A percentile compares a stretch with the other conserved stretches of the same genome.
Conservation (phyloP, 192 early-diverging fungal species). For the Podila clonocystis region DNA sequence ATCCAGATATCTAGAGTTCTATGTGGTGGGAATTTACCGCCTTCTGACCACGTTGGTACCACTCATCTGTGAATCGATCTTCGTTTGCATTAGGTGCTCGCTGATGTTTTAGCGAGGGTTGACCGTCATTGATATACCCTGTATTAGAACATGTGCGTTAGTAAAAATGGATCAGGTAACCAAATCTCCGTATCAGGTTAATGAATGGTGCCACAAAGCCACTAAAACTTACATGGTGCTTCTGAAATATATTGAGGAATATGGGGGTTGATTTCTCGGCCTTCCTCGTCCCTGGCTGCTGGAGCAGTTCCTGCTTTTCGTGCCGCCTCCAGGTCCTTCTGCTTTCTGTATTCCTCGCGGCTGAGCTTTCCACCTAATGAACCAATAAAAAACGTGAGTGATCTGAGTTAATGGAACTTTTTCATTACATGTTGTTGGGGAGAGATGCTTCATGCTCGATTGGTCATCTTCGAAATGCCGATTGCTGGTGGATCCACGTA, state of each 20-base stretch:
- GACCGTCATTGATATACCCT: constrained; percentile 83
- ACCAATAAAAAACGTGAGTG: no score
- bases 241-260: constrained; percentile 97
- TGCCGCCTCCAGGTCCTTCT: constrained; percentile 95
- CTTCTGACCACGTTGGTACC: constrained; percentile 84
- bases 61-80: constrained; percentile 60
- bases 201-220: background rate
- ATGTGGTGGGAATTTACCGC: constrained; percentile 52
- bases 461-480: no score
- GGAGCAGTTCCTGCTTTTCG: constrained; percentile 94
- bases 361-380: constrained; percentile 74
- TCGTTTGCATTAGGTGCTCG: constrained; percentile 53
- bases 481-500: background rate
- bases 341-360: constrained; percentile 93
- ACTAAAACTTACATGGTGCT: constrained; percentile 78
- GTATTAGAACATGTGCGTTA: background rate
- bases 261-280: constrained; percentile 97
- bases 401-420: no score
- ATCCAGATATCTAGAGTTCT: no score
- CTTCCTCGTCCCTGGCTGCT: constrained; percentile 86
- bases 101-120: constrained; percentile 91
- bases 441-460: no score
- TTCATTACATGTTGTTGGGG: no score
- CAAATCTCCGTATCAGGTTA: background rate
- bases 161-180: background rate